Percentiles rank a stretch among this genome's conserved stretches.
Evolutionary conservation across 169 alveolate genomes (phyloP).

Genomic region (Cyclospora cayetanensis): DNA sequence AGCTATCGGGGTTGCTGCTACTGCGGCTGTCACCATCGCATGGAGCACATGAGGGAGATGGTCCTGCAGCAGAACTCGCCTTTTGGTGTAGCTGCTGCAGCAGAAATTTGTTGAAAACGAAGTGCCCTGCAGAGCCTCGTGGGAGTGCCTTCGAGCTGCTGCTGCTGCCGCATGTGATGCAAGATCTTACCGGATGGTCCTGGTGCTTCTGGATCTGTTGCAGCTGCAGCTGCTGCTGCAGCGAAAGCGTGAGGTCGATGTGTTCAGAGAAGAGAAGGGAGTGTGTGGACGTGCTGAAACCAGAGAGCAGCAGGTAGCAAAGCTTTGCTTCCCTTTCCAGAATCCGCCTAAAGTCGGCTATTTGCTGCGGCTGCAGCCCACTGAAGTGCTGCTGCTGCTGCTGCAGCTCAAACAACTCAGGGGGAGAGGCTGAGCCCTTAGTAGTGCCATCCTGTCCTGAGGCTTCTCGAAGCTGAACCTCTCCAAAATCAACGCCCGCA

Average conservation of each 20-base stretch:
- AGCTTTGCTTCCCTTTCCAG: slow-evolving; percentile 14
- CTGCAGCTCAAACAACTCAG: slow-evolving; percentile 21
- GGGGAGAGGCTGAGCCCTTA: slow-evolving; percentile 28
- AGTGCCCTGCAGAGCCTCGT: slow-evolving; percentile 27
- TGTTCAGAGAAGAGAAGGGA: neutral
- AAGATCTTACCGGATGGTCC: neutral
- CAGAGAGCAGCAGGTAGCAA: slow-evolving; percentile 31
- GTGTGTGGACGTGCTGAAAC: slow-evolving; percentile 1
- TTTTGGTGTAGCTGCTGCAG: slow-evolving; percentile 33
- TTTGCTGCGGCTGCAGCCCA: neutral
- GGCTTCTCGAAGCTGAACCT: neutral
- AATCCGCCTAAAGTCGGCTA: neutral
- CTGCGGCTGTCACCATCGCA: neutral
- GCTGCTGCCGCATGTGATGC: slow-evolving; percentile 46
- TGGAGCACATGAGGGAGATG: neutral
- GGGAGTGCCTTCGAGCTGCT: neutral
- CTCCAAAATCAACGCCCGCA: slow-evolving; percentile 26
- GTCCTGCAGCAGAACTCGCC: neutral
- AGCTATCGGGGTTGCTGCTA: neutral
- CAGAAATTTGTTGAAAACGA: slow-evolving; percentile 48
- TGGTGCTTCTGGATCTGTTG: neutral
- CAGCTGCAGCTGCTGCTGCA: slow-evolving; percentile 46
- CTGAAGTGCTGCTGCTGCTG: slow-evolving; percentile 26
- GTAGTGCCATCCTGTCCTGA: neutral
- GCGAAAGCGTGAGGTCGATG: slow-evolving; percentile 48